Conservation (phyloP, 2,329 filamentous ascomycete genomes). For the Macroventuria anomochaeta region DNA sequence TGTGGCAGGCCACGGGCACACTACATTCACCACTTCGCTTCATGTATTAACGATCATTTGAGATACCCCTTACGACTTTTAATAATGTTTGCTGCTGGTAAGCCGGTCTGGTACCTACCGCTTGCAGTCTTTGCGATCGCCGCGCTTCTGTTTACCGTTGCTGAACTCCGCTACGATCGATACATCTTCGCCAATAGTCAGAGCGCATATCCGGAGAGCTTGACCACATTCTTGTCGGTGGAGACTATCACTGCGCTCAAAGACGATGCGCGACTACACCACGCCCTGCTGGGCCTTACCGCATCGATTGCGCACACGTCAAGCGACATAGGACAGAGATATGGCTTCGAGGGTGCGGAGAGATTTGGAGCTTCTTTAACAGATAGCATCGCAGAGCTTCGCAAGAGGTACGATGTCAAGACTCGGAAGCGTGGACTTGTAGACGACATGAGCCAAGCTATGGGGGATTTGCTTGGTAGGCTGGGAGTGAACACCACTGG, state of each 20-base stretch:
- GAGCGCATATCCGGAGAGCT: conserved; percentile 8
- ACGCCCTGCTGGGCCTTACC: conserved; percentile 31
- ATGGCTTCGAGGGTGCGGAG: conserved; percentile 19
- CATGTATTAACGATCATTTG: conserved; percentile 19
- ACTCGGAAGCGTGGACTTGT: conserved; percentile 17
- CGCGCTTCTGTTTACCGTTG: conserved; percentile 26
- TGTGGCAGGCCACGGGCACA: conserved; percentile 19
- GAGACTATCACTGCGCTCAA: conserved; percentile 35
- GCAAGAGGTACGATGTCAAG: conserved; percentile 5
- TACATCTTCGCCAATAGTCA: conserved; percentile 4
- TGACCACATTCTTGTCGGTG: conserved; percentile 25
- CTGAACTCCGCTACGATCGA: conserved; percentile 26
- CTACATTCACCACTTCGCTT: neutral
- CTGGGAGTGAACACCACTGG: conserved; percentile 17
- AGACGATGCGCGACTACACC: conserved; percentile 29
- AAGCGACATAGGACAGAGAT: conserved; percentile 24
- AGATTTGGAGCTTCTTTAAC: conserved; percentile 28
- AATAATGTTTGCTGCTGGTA: conserved; percentile 39
- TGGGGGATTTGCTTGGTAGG: conserved; percentile 13
- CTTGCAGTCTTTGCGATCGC: conserved; percentile 19
- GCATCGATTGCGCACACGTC: conserved; percentile 32
- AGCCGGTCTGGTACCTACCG: conserved; percentile 34
- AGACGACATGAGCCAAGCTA: conserved; percentile 16
- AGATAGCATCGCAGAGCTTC: conserved; percentile 21
- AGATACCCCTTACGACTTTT: conserved; percentile 18